phyloP scores from a whole-genome alignment of 441 rosid genomes.

The Isatis lusitanica region DNA sequence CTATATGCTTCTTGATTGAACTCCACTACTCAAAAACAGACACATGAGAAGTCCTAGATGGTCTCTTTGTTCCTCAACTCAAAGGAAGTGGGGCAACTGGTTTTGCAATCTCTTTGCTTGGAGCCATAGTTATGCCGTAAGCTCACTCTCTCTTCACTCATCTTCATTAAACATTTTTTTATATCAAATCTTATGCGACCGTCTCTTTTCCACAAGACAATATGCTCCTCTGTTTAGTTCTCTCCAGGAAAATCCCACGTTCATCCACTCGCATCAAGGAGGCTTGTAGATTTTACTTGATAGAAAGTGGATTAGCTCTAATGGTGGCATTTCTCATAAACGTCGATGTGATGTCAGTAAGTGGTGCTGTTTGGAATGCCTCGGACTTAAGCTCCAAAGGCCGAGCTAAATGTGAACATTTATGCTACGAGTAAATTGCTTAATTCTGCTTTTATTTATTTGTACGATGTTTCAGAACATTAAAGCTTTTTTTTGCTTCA shows the following conservation, averaged over 20 bases:
- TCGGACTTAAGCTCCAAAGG: constrained; percentile 56
- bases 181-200: neutral
- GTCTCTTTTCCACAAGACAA: constrained; percentile 55
- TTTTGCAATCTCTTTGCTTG: constrained; percentile 91
- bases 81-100: constrained; percentile 94
- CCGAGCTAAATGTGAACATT: constrained; percentile 70
- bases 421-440: constrained; percentile 61
- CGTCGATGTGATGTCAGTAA: constrained; percentile 75
- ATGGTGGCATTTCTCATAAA: constrained; percentile 85
- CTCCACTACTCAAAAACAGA: constrained; percentile 83
- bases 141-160: constrained; percentile 35
- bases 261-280: constrained; percentile 83
- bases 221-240: constrained; percentile 93
- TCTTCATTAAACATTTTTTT: neutral
- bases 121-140: constrained; percentile 98
- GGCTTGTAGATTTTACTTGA: constrained; percentile 85
- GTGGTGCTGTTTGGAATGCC: constrained; percentile 85
- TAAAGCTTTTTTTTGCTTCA: neutral
- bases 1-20: constrained; percentile 80
- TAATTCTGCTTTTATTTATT: neutral
- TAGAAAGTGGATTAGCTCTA: constrained; percentile 91
- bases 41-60: constrained; percentile 67
- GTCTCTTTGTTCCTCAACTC: constrained; percentile 94
- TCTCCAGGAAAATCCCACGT: constrained; percentile 87
- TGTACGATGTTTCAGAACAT: neutral